Conservation (phyloP, 2,329 filamentous ascomycete species). For the Waltergamsia citrina region DNA sequence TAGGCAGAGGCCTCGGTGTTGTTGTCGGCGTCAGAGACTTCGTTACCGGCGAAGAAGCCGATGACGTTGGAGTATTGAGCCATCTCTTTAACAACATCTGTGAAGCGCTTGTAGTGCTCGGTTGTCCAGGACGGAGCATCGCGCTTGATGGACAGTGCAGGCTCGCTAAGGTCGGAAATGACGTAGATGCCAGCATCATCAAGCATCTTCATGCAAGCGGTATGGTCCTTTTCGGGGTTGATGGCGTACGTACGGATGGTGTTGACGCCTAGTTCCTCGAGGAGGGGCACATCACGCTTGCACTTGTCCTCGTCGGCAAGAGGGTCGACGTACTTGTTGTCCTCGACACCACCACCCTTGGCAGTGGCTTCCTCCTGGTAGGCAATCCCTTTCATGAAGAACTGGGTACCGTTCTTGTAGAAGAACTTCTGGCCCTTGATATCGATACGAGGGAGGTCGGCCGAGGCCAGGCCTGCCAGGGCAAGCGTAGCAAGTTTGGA, state of each 20-base stretch:
- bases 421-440: slow-evolving; percentile 85
- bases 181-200: slow-evolving; percentile 88
- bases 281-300: slow-evolving; percentile 75
- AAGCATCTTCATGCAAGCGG: slow-evolving; percentile 74
- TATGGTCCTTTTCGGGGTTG: slow-evolving; percentile 70
- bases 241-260: slow-evolving; percentile 92
- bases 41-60: slow-evolving; percentile 98
- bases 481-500: slow-evolving; percentile 25
- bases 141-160: slow-evolving; percentile 75
- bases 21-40: slow-evolving; percentile 81
- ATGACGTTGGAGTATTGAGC: slow-evolving; percentile 81
- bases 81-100: slow-evolving; percentile 71
- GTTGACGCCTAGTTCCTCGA: slow-evolving; percentile 76
- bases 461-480: slow-evolving; percentile 29
- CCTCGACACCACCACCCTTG: slow-evolving; percentile 35
- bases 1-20: slow-evolving; percentile 88
- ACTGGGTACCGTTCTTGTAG: slow-evolving; percentile 60
- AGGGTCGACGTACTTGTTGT: slow-evolving; percentile 64
- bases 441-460: slow-evolving; percentile 47
- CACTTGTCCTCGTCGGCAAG: slow-evolving; percentile 64
- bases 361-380: slow-evolving; percentile 76
- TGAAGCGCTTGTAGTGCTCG: slow-evolving; percentile 72
- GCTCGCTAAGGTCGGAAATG: slow-evolving; percentile 81
- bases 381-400: slow-evolving; percentile 85
- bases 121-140: slow-evolving; percentile 70